Conservation (phyloP, 352 stramenopile species). For the Phytophthora vignae region DNA sequence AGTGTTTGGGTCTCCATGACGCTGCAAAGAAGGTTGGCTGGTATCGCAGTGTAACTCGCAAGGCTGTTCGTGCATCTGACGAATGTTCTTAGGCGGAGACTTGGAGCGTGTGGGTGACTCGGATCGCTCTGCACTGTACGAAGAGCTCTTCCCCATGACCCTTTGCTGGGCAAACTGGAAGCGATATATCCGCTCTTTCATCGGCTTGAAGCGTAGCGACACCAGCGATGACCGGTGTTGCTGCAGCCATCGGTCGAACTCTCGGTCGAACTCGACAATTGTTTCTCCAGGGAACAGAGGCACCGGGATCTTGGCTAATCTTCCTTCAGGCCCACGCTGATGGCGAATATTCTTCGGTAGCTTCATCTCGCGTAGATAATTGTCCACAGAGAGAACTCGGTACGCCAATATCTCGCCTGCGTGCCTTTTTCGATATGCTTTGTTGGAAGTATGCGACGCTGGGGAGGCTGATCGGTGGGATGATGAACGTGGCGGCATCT, state of each 20-base stretch:
- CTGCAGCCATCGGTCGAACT: constrained; percentile 30
- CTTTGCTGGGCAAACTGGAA: constrained; percentile 28
- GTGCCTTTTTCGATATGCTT: neutral
- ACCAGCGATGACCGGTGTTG: constrained; percentile 21
- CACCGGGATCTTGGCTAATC: constrained; percentile 26
- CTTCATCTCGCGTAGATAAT: constrained; percentile 26
- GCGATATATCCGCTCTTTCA: constrained; percentile 34
- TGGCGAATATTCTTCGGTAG: constrained; percentile 10
- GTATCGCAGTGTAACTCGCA: neutral
- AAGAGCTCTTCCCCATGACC: neutral
- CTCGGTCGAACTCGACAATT: constrained; percentile 27
- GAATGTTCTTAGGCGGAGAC: neutral
- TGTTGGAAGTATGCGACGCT: neutral
- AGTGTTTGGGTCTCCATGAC: neutral
- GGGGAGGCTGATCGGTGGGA: constrained; percentile 1
- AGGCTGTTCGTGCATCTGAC: neutral
- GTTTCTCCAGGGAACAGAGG: constrained; percentile 33
- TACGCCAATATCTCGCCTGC: constrained; percentile 23
- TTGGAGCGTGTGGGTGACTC: neutral
- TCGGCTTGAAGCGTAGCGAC: constrained; percentile 10
- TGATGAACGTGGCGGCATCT: constrained; percentile 18
- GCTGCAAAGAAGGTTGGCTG: neutral
- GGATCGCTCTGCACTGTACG: neutral
- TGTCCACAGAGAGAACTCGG: constrained; percentile 13
- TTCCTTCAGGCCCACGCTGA: constrained; percentile 6